Evolutionary conservation across 2,329 filamentous ascomycete genomes (phyloP), one percentile per base, ranked within the genome.

Genomic region (Cladorrhinum sp.): DNA sequence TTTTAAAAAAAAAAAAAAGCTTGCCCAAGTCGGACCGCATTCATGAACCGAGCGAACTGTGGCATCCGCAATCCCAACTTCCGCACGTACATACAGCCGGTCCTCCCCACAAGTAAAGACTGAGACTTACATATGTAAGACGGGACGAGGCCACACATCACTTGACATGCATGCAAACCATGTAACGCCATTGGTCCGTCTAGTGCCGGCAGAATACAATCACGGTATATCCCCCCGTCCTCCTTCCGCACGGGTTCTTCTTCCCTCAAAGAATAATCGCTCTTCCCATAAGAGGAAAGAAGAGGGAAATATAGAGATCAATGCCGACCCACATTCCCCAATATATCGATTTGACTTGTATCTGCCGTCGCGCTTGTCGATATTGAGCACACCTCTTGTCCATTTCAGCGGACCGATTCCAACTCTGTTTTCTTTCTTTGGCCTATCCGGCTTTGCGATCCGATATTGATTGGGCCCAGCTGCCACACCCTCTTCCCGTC

Each of bases 131-230:
- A 52, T 52, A 41, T 13, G 12, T 41, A 45, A 22, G 41, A 18
- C 41, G 41, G 41, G n/a, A 50, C 38, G 18, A 49, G 48, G 32
- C 6, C 55, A 50, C 41, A 16, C 51, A 54, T 36, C 29, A 12
- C 18, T n/a, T 53, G 16, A n/a, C 41, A 25, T 56, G 48, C 23
- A 22, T 36, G 8, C 7, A 7, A 18, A 32, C 49, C 24, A 29
- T 23, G 49, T 20, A 27, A 27, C 23, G 22, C 55, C 18, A 61
- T 61, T 61, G 55, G 58, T 10, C 24, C 48, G 29, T 22, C 25
- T 50, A n/a, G 10, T n/a, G 9, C 23, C 56, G 60, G 56, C 52
- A 62, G 60, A 59, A 62, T 58, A 24, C 52, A 41, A 27, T 29
- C 25, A 41, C 32, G 22, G n/a, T n/a, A n/a, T n/a, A n/a, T n/a